A percentile compares a stretch with the other conserved stretches of the same genome.
phyloP scores from a whole-genome alignment of 1,284 basidiomycete species.

The Naganishia sp. region DNA sequence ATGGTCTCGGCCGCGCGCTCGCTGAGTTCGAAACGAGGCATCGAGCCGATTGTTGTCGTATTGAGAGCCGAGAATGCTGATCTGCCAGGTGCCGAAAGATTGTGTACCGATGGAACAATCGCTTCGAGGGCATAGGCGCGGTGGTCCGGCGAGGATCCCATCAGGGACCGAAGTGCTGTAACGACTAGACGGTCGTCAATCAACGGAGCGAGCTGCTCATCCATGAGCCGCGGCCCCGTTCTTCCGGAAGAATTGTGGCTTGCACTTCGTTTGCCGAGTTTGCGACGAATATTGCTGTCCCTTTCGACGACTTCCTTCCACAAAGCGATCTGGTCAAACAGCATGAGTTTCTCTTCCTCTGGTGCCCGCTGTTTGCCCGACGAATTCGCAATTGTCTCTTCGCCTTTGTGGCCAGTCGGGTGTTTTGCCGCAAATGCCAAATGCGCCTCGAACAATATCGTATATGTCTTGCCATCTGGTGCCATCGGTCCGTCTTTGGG shows the following conservation, averaged over 20 bases:
- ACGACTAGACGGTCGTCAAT: slow-evolving; percentile 43
- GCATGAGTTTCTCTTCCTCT: slow-evolving; percentile 9
- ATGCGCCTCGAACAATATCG: slow-evolving; percentile 41
- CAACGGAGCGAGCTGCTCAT: slow-evolving; percentile 24
- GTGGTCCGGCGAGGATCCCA: slow-evolving; percentile 41
- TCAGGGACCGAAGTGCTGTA: slow-evolving; percentile 39
- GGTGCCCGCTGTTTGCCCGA: slow-evolving; percentile 5
- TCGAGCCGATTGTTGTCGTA: not conserved
- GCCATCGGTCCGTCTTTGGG: slow-evolving; percentile 41
- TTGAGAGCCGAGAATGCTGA: slow-evolving; percentile 27
- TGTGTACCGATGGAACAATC: slow-evolving; percentile 41
- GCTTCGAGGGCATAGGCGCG: slow-evolving; percentile 37
- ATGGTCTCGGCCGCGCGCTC: slow-evolving; percentile 39
- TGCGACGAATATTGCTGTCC: not conserved
- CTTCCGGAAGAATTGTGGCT: slow-evolving; percentile 36
- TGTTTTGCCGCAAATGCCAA: not conserved
- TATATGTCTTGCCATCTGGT: slow-evolving; percentile 47
- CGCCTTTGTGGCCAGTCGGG: no score
- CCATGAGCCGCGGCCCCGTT: slow-evolving; percentile 38
- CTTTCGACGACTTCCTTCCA: slow-evolving; percentile 22
- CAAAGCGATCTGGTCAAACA: slow-evolving; percentile 19
- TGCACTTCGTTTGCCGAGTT: slow-evolving; percentile 35
- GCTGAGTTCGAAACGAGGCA: slow-evolving; percentile 34
- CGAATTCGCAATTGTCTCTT: not conserved
- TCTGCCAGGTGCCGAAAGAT: slow-evolving; percentile 38